phyloP scores from a whole-genome alignment of 106 monocot genomes.

The Amphibolis antarctica region DNA sequence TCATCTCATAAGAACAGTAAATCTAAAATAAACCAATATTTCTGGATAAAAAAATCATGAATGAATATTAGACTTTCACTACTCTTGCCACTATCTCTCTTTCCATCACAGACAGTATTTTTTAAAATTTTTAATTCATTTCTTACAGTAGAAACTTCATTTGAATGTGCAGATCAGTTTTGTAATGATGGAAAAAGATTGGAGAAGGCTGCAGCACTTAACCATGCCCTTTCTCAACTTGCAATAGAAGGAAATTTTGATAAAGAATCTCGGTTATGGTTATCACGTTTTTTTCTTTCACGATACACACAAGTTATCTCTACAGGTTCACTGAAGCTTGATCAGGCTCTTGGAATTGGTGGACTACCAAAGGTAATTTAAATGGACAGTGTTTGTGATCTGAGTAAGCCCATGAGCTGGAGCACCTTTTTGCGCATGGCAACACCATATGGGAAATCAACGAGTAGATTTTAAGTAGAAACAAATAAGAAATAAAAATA shows the following conservation, averaged over 20 bases:
- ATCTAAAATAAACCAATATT: too few relatives aligned
- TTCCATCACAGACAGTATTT: too few relatives aligned
- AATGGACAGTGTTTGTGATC: neutral
- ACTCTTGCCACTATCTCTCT: too few relatives aligned
- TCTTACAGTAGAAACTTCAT: slow-evolving; percentile 28
- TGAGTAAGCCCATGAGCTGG: too few relatives aligned
- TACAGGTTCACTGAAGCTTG: slow-evolving; percentile 85
- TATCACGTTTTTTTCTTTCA: slow-evolving; percentile 43
- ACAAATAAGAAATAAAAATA: too few relatives aligned
- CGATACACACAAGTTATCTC: slow-evolving; percentile 42
- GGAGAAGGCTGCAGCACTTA: slow-evolving; percentile 54
- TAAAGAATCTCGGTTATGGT: slow-evolving; percentile 62
- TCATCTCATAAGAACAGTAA: too few relatives aligned
- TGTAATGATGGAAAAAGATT: slow-evolving; percentile 25
- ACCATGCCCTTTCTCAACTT: slow-evolving; percentile 59
- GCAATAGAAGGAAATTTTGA: slow-evolving; percentile 63
- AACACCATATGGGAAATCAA: too few relatives aligned
- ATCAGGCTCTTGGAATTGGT: slow-evolving; percentile 78
- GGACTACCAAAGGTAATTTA: slow-evolving; percentile 68
- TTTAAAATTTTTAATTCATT: too few relatives aligned
- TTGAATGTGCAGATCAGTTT: slow-evolving; percentile 59
- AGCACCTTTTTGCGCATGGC: too few relatives aligned
- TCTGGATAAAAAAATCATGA: too few relatives aligned
- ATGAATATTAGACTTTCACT: too few relatives aligned
- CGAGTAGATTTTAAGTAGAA: too few relatives aligned